Evolutionary conservation across 2,329 filamentous ascomycete genomes (phyloP).

Genomic region (Sporothrix dimorphospora): DNA sequence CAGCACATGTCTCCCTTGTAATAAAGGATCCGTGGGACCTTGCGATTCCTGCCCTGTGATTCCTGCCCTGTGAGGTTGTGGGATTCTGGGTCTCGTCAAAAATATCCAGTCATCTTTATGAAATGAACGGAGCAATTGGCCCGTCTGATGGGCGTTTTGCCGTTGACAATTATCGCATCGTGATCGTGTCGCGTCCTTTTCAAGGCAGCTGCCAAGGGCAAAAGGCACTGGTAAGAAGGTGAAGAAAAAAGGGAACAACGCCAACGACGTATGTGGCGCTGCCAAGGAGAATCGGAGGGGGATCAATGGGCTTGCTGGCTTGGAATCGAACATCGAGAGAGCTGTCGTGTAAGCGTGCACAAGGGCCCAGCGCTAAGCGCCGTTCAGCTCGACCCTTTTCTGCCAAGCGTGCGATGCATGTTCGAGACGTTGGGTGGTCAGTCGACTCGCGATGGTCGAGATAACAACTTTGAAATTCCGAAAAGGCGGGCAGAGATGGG

Average conservation of each 20-base stretch:
- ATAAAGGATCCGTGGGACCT: neutral
- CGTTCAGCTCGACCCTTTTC: constrained; percentile 11
- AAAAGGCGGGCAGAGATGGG: neutral
- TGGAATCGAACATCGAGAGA: neutral
- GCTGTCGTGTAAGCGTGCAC: neutral
- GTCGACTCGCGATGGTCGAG: neutral
- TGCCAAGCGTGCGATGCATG: constrained; percentile 17
- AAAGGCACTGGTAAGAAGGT: neutral
- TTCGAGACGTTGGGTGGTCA: constrained; percentile 5
- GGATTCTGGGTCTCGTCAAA: neutral
- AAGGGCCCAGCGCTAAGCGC: constrained; percentile 8
- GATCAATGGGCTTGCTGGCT: neutral
- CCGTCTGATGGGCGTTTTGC: neutral
- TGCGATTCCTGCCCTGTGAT: neutral
- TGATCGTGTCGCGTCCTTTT: neutral
- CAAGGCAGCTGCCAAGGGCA: neutral
- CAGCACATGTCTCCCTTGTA: neutral
- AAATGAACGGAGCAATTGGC: neutral
- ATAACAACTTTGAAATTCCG: neutral
- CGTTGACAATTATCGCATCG: neutral
- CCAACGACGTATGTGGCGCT: constrained; percentile 17
- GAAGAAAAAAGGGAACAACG: neutral
- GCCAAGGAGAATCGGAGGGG: neutral
- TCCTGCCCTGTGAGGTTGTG: neutral
- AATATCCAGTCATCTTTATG: constrained; percentile 7